A percentile compares a stretch with the other conserved stretches of the same genome.
Conservation (phyloP, 176 grass and related monocot genomes). For the Elymus sibiricus region DNA sequence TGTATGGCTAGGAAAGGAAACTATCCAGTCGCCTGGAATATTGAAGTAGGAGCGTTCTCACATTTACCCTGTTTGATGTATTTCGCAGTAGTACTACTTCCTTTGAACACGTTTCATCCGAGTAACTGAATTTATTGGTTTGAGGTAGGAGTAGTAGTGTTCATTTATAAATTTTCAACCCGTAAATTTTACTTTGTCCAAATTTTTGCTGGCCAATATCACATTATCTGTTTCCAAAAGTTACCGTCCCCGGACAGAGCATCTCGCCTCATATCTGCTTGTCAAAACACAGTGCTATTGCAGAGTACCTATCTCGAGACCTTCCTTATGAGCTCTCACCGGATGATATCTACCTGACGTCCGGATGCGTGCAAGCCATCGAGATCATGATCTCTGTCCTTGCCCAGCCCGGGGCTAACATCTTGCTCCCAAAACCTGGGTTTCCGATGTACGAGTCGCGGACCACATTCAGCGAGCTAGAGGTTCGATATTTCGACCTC, state of each 20-base stretch:
- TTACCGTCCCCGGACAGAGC: neutral
- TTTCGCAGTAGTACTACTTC: neutral
- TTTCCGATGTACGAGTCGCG: constrained; percentile 53
- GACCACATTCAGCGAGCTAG: constrained; percentile 38
- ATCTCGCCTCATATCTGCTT: neutral
- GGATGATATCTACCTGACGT: constrained; percentile 69
- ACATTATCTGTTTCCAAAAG: neutral
- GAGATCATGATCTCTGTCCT: constrained; percentile 56
- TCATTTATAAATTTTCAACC: neutral
- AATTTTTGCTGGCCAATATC: neutral
- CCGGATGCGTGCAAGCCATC: constrained; percentile 69
- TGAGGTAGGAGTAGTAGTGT: too few species aligned
- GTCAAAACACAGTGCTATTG: constrained; percentile 47
- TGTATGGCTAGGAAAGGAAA: too few species aligned
- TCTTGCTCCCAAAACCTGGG: constrained; percentile 67
- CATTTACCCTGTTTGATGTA: neutral
- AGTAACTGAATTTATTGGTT: neutral
- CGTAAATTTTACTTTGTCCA: neutral
- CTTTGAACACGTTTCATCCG: neutral
- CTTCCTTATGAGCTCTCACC: constrained; percentile 59
- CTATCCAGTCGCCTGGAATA: neutral
- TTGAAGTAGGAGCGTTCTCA: neutral
- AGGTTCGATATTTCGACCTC: constrained; percentile 63
- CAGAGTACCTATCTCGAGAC: constrained; percentile 64
- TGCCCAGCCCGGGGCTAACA: constrained; percentile 55